Base-by-base conservation (phyloP, 2,329 filamentous ascomycete genomes). In the Reticulascus tulasneorum region DNA sequence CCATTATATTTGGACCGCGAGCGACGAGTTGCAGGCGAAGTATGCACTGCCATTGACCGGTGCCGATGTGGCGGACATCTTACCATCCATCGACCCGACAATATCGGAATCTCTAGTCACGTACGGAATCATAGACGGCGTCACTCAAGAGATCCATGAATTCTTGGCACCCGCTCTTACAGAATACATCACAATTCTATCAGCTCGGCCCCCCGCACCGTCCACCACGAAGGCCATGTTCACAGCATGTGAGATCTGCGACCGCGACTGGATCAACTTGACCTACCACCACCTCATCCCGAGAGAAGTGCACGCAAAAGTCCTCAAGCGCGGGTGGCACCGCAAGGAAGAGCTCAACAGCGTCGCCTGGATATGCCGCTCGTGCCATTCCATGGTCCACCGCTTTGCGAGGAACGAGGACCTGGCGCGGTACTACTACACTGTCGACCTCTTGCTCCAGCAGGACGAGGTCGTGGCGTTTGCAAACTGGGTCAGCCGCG, bases 201-300 rank as follows among this genome's bases (percentile, higher is more conserved):
- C 74, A 1, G 66, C 78, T 0, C 64, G 82, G 0, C 86, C 86
- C 0, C 82, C 84, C 0, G 67, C 78, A 7, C 82, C 82, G 50
- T 62, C 65, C 2, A 63, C 69, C 1, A 84, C 82, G 2, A 72
- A 75, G 17, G 54, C 61, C 5, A 50, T 64, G 1, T 72, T 66
- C 1, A 55, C 60, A 4, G 71, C 67, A 5, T 94, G 88, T 59
- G 88, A 94, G 63, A 74, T 94, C 17, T 94, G 87, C 56, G 75
- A 69, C 2, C 71, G 87, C 1, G 75, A 79, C 44, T 88, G 85
- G 77, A 77, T 93, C 16, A 77, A 79, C 8, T 60, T 93, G 42
- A 86, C 83, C 1, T 94, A 93, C 55, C 88, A 94, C 54, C 88
- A 94, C 62, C 66, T 94, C 27, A 89, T 94, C 35, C 88, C 88